A percentile compares a stretch with the other conserved stretches of the same genome.
Conservation (phyloP, 345 rosid species). For the Eucalyptus cloeziana region DNA sequence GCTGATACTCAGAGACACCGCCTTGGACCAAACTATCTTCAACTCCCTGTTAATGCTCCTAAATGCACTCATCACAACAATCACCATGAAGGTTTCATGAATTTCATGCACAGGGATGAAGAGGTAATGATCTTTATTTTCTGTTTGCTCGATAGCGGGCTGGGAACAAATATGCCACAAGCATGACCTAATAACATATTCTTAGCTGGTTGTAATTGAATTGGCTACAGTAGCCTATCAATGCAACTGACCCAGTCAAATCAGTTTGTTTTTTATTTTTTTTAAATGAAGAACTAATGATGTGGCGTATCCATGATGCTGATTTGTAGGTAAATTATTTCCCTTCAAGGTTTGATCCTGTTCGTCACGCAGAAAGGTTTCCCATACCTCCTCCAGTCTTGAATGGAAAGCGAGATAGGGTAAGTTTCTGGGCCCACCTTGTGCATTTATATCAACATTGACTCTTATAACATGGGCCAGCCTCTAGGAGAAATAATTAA, state of each 20-base stretch:
- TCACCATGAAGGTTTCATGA: constrained; percentile 87
- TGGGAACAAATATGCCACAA: neutral
- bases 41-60: constrained; percentile 86
- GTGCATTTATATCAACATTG: neutral
- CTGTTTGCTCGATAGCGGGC: neutral
- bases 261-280: neutral
- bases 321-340: constrained; percentile 73
- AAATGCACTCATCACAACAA: constrained; percentile 90
- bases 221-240: neutral
- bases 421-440: neutral
- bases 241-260: neutral
- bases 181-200: neutral
- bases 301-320: neutral
- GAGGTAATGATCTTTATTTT: constrained; percentile 41
- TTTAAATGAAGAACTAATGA: neutral
- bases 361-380: constrained; percentile 52
- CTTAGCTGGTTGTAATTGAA: neutral
- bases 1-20: constrained; percentile 99
- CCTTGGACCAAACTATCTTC: constrained; percentile 93
- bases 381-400: constrained; percentile 41
- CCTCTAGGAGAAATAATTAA: neutral
- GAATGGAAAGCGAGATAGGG: constrained; percentile 84
- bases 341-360: constrained; percentile 79
- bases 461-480: neutral
- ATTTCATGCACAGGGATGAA: constrained; percentile 89